phyloP scores from a whole-genome alignment of 108 stramenopile species.

The Stephanodiscus minutulus region DNA sequence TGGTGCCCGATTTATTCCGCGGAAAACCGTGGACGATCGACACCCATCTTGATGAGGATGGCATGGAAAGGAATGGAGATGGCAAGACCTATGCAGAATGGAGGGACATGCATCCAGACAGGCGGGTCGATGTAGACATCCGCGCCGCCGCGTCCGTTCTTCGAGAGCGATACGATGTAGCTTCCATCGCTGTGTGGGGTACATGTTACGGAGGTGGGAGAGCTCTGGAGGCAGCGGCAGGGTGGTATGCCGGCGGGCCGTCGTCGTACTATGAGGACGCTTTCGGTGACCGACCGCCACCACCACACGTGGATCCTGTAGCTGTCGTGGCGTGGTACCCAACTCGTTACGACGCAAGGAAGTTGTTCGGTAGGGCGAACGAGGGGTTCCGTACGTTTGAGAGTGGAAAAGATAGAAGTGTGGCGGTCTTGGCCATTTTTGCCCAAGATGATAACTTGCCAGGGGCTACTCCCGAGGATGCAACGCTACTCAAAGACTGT shows the following conservation, averaged over 20 bases:
- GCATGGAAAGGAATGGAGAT: conserved; percentile 37
- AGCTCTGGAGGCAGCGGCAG: conserved; percentile 79
- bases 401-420: conserved; percentile 42
- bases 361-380: conserved; percentile 62
- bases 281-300: conserved; percentile 59
- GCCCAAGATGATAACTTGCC: conserved; percentile 65
- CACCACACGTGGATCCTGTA: conserved; percentile 67
- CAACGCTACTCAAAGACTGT: conserved; percentile 54
- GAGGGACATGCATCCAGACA: conserved; percentile 69
- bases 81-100: conserved; percentile 80
- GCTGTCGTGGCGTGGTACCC: conserved; percentile 87
- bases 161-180: conserved; percentile 77
- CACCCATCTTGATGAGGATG: conserved; percentile 24
- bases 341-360: conserved; percentile 70
- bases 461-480: conserved; percentile 78
- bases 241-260: conserved; percentile 57
- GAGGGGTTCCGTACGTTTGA: conserved; percentile 48
- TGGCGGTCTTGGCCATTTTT: conserved; percentile 85
- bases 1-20: conserved; percentile 84
- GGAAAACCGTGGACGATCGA: conserved; percentile 72
- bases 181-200: conserved; percentile 78
- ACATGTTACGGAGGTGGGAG: conserved; percentile 86
- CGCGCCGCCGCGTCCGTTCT: conserved; percentile 80
- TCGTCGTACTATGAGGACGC: conserved; percentile 58
- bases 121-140: conserved; percentile 80